Percentiles rank a stretch among this genome's conserved stretches.
Evolutionary conservation across 768 basidiomycete species (phyloP).

Genomic region (Serpula lacrymans): DNA sequence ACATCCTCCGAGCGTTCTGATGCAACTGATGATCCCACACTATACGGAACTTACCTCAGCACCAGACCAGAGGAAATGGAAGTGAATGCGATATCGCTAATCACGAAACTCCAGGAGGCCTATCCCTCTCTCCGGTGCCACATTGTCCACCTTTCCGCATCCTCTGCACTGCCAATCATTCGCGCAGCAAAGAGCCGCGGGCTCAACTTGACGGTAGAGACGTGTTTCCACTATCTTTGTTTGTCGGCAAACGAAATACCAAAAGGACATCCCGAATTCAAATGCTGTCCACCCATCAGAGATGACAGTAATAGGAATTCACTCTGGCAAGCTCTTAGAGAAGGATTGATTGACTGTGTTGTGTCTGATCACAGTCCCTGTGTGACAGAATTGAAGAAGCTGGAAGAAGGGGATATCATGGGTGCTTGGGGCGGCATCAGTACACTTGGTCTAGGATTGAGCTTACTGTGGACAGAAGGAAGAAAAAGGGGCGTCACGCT

Average conservation of each 20-base stretch:
- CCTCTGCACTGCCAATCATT: constrained; percentile 75
- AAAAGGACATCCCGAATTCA: constrained; percentile 77
- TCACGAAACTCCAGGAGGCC: constrained; percentile 57
- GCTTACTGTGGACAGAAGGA: constrained; percentile 86
- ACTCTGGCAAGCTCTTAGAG: constrained; percentile 79
- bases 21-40: constrained; percentile 38
- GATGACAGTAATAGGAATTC: constrained; percentile 64
- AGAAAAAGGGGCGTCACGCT: constrained; percentile 55
- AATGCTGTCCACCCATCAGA: constrained; percentile 95
- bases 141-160: constrained; percentile 93
- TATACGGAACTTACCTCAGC: constrained; percentile 78
- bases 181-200: constrained; percentile 62
- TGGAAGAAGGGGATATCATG: constrained; percentile 80
- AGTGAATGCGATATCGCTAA: constrained; percentile 73
- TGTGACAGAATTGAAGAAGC: constrained; percentile 72
- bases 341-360: constrained; percentile 85
- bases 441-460: constrained; percentile 85
- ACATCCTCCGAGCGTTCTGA: constrained; percentile 15
- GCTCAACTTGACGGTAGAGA: constrained; percentile 84
- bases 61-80: constrained; percentile 85
- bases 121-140: constrained; percentile 78
- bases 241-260: constrained; percentile 73
- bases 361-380: constrained; percentile 98
- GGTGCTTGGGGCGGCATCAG: constrained; percentile 94
- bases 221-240: constrained; percentile 95